A percentile compares a stretch with the other conserved stretches of the same genome.
These are phyloP conservation scores for Poronia punctata DNA, from an alignment of 495 filamentous ascomycete species.

Conservation along the genomic window DNA sequence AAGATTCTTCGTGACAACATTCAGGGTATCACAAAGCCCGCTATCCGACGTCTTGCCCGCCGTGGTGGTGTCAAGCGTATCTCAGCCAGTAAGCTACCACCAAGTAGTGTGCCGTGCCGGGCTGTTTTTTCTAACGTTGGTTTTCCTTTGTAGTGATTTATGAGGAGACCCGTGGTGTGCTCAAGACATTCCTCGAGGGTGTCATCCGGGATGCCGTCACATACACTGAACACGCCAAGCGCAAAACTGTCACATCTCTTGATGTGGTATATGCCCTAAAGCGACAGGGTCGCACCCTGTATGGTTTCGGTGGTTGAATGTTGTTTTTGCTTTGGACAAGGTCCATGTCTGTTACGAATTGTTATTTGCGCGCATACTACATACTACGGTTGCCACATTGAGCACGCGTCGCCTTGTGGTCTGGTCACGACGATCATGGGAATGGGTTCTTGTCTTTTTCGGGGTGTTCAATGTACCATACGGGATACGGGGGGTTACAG, in stretches of 20 bases:
- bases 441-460: slow-evolving; percentile 27
- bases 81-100: slow-evolving; percentile 86
- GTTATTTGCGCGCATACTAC: slow-evolving; percentile 21
- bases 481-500: slow-evolving; percentile 18
- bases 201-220: slow-evolving; percentile 99
- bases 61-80: slow-evolving; percentile 99
- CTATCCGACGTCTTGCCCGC: slow-evolving; percentile 98
- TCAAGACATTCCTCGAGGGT: slow-evolving; percentile 99
- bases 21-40: slow-evolving; percentile 99
- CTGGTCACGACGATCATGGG: slow-evolving; percentile 29
- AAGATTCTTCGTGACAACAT: slow-evolving; percentile 99
- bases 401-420: slow-evolving; percentile 18
- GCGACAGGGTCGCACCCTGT: slow-evolving; percentile 89
- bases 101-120: no score
- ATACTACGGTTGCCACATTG: slow-evolving; percentile 9
- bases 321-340: slow-evolving; percentile 11
- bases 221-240: slow-evolving; percentile 95
- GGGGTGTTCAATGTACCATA: slow-evolving; percentile 35
- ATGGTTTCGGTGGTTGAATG: slow-evolving; percentile 92
- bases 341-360: slow-evolving; percentile 29
- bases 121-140: slow-evolving; percentile 30
- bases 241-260: slow-evolving; percentile 93
- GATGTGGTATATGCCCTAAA: slow-evolving; percentile 94
- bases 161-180: slow-evolving; percentile 99
- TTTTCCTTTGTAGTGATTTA: slow-evolving; percentile 65